These are phyloP conservation scores for Quercus agrifolia DNA, from an alignment of 306 rosid species.

Conservation along the genomic window DNA sequence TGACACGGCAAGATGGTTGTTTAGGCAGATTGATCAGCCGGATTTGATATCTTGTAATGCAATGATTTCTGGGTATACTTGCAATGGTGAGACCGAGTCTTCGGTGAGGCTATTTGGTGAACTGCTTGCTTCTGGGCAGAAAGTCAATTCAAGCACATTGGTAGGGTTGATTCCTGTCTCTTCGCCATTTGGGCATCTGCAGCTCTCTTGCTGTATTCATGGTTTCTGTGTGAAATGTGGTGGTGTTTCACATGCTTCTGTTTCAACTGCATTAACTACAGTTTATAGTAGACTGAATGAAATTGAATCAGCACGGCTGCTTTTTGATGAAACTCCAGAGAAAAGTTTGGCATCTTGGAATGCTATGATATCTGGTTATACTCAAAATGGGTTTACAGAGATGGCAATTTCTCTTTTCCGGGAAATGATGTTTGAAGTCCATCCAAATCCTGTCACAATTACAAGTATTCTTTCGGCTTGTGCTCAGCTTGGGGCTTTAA, in stretches of 20 bases:
- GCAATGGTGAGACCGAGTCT: conserved; percentile 53
- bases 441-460: conserved; percentile 72
- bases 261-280: conserved; percentile 76
- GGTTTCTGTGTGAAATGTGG: conserved; percentile 63
- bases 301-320: conserved; percentile 61
- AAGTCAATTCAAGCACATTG: conserved; percentile 65
- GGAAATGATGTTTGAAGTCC: conserved; percentile 65
- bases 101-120: conserved; percentile 60
- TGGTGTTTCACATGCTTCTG: conserved; percentile 53
- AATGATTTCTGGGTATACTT: conserved; percentile 81
- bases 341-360: conserved; percentile 88
- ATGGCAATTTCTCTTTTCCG: conserved; percentile 73
- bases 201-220: conserved; percentile 56
- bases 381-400: conserved; percentile 86
- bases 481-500: conserved; percentile 85
- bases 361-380: conserved; percentile 90
- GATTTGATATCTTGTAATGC: conserved; percentile 85
- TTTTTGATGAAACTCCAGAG: conserved; percentile 74
- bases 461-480: conserved; percentile 92
- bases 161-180: conserved; percentile 82
- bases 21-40: conserved; percentile 46
- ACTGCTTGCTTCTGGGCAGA: conserved; percentile 52
- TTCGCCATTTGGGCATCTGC: conserved; percentile 73
- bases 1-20: conserved; percentile 51
- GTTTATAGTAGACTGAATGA: conserved; percentile 70